phyloP scores from a whole-genome alignment of 176 grass and related monocot genomes.

The Poa annua region DNA sequence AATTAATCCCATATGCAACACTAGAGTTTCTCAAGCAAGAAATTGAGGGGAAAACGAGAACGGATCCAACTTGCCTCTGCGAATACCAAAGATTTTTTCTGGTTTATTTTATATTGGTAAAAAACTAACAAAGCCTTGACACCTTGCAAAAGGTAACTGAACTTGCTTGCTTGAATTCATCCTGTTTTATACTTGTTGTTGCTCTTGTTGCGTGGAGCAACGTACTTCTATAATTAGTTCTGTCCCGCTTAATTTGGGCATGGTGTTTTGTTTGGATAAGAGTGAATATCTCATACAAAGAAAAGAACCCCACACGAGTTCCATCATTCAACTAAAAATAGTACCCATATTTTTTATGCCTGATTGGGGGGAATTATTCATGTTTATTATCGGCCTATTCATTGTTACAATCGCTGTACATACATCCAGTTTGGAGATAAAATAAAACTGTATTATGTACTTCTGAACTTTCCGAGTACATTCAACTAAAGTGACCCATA shows the following conservation, averaged over 20 bases:
- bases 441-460: too few relatives aligned
- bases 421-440: too few relatives aligned
- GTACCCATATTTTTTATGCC: background rate
- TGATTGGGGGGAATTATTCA: background rate
- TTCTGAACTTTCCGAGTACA: too few relatives aligned
- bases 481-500: too few relatives aligned
- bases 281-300: conserved; percentile 10
- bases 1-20: background rate
- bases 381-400: background rate
- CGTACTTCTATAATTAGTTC: conserved; percentile 35
- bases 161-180: conserved; percentile 20
- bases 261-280: conserved; percentile 33
- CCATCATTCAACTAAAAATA: conserved; percentile 18
- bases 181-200: background rate
- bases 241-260: conserved; percentile 19
- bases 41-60: background rate
- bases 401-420: background rate
- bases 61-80: conserved; percentile 20
- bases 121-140: background rate
- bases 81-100: background rate
- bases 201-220: too few relatives aligned
- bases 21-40: conserved; percentile 4
- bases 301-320: background rate
- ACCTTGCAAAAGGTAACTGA: background rate
- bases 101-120: background rate